Percentiles rank a stretch among this genome's conserved stretches.
Evolutionary conservation across 257 asterid genomes (phyloP).

Genomic region (Solanum bulbocastanum): DNA sequence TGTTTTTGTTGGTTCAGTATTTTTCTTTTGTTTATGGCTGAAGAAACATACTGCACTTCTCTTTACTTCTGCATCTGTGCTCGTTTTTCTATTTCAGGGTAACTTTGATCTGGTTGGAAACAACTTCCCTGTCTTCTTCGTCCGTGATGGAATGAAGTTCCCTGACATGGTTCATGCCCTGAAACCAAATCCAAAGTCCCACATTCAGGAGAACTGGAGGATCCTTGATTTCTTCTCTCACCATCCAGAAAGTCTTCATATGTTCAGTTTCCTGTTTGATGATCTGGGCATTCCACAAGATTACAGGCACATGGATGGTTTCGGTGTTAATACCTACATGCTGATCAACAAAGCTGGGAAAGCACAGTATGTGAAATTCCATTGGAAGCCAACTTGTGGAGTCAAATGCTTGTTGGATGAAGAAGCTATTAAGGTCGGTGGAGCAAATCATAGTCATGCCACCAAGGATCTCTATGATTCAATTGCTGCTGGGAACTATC

Average conservation of each 20-base stretch:
- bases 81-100: conserved; percentile 32
- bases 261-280: conserved; percentile 80
- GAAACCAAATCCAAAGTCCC: conserved; percentile 92
- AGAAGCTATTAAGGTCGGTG: conserved; percentile 74
- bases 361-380: conserved; percentile 80
- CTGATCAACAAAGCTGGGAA: conserved; percentile 87
- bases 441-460: conserved; percentile 92
- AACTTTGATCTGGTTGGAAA: conserved; percentile 96
- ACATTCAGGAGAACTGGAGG: conserved; percentile 95
- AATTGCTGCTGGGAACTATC: conserved; percentile 78
- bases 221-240: conserved; percentile 88
- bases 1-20: neutral
- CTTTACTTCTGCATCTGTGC: neutral
- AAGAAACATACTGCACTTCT: neutral
- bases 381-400: conserved; percentile 98
- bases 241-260: conserved; percentile 84
- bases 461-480: conserved; percentile 91
- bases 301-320: conserved; percentile 97
- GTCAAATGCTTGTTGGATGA: conserved; percentile 78
- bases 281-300: conserved; percentile 90
- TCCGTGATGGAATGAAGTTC: conserved; percentile 91
- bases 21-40: neutral
- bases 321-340: conserved; percentile 81
- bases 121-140: conserved; percentile 88
- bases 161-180: conserved; percentile 86